phyloP scores from a whole-genome alignment of 768 basidiomycete genomes.

The Lactarius vividus region DNA sequence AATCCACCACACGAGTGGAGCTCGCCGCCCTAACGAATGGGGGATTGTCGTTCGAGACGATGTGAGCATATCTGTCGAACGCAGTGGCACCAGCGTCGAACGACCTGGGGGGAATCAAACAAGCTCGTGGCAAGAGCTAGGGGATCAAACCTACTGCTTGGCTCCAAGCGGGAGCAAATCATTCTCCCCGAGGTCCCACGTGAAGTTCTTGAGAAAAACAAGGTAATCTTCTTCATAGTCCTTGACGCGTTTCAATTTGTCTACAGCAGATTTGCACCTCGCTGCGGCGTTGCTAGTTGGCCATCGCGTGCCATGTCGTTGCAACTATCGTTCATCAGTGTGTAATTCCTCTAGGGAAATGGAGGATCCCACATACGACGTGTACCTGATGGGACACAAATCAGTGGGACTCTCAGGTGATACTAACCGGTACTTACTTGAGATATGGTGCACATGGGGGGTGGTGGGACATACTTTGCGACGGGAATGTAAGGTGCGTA shows the following conservation, averaged over 20 bases:
- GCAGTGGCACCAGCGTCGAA: slow-evolving; percentile 51
- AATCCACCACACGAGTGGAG: slow-evolving; percentile 57
- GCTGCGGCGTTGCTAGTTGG: slow-evolving; percentile 54
- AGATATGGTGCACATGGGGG: slow-evolving; percentile 48
- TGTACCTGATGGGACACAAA: slow-evolving; percentile 45
- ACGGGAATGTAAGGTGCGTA: slow-evolving; percentile 60
- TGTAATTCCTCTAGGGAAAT: neutral
- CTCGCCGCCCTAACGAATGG: slow-evolving; percentile 56
- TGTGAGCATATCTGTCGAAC: slow-evolving; percentile 51
- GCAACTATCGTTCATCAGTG: slow-evolving; percentile 46
- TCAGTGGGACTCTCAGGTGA: neutral
- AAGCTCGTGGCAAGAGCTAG: neutral
- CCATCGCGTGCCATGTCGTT: slow-evolving; percentile 78
- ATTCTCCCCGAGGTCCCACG: slow-evolving; percentile 54
- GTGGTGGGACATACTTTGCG: slow-evolving; percentile 45
- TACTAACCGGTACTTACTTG: slow-evolving; percentile 42
- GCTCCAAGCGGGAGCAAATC: slow-evolving; percentile 69
- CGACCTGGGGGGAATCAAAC: slow-evolving; percentile 36
- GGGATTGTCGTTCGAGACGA: slow-evolving; percentile 43
- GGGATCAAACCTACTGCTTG: slow-evolving; percentile 46
- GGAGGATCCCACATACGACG: slow-evolving; percentile 43
- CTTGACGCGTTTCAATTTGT: slow-evolving; percentile 50
- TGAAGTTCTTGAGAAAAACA: slow-evolving; percentile 56
- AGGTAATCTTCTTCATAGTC: slow-evolving; percentile 46
- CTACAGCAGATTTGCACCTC: slow-evolving; percentile 46